A percentile compares a stretch with the other conserved stretches of the same genome.
These are phyloP conservation scores for Pseudomassariella vexata DNA, from an alignment of 2,329 filamentous ascomycete species.

Conservation along the genomic window DNA sequence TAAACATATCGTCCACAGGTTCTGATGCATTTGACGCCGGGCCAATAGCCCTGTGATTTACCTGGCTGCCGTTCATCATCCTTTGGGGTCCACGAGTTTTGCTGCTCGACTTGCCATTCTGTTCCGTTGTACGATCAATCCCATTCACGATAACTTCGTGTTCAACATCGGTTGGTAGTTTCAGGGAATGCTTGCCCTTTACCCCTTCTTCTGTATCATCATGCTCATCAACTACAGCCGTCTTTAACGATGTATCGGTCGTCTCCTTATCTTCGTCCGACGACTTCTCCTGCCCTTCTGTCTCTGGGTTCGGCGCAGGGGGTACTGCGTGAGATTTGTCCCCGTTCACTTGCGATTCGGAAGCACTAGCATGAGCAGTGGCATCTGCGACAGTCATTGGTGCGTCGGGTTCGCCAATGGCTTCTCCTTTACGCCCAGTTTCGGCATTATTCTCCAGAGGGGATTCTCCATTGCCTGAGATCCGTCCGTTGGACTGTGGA, in stretches of 20 bases:
- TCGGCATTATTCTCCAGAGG: constrained; percentile 8
- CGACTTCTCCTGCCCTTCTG: background rate
- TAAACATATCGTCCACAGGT: constrained; percentile 42
- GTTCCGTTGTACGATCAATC: background rate
- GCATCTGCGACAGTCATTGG: constrained; percentile 23
- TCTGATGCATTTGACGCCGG: constrained; percentile 31
- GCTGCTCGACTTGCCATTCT: background rate
- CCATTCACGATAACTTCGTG: constrained; percentile 1
- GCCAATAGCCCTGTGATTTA: constrained; percentile 14
- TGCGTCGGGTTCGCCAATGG: constrained; percentile 11
- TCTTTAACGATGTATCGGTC: background rate
- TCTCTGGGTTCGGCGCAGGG: too few species aligned
- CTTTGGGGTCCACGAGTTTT: constrained; percentile 5
- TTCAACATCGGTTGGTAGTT: too few species aligned
- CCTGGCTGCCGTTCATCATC: constrained; percentile 10
- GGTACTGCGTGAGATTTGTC: too few species aligned
- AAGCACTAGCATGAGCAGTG: constrained; percentile 10
- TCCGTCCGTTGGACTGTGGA: constrained; percentile 13
- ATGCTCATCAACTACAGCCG: background rate
- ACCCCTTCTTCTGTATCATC: too few species aligned
- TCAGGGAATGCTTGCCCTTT: too few species aligned
- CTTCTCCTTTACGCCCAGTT: constrained; percentile 7
- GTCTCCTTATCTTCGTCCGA: background rate
- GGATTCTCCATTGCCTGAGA: constrained; percentile 15
- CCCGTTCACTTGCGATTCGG: constrained; percentile 9